A percentile compares a stretch with the other conserved stretches of the same genome.
Evolutionary conservation across 2,329 filamentous ascomycete genomes (phyloP).

Genomic region (Fusarium sp.): DNA sequence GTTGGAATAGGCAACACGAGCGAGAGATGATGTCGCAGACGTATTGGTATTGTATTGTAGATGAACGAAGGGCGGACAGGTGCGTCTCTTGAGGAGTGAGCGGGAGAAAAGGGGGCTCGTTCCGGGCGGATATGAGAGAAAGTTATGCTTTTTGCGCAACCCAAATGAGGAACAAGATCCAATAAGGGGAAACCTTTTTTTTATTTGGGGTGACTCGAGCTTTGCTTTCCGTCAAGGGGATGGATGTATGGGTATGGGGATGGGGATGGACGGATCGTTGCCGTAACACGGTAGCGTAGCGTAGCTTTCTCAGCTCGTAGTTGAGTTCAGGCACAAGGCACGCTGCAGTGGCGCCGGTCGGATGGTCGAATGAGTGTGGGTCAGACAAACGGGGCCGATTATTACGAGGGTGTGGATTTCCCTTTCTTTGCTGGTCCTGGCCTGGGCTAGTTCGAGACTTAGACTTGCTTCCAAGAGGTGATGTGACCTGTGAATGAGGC

Average conservation of each 20-base stretch:
- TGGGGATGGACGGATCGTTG: constrained; percentile 37
- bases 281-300: constrained; percentile 36
- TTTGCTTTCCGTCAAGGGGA: constrained; percentile 34
- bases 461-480: constrained; percentile 14
- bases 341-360: constrained; percentile 46
- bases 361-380: constrained; percentile 44
- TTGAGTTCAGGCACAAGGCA: constrained; percentile 41
- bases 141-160: constrained; percentile 41
- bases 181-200: constrained; percentile 38
- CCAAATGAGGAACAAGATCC: constrained; percentile 31
- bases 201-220: constrained; percentile 36
- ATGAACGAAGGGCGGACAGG: constrained; percentile 37
- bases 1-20: constrained; percentile 50
- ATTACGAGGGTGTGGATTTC: constrained; percentile 33
- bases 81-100: constrained; percentile 36
- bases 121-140: constrained; percentile 1
- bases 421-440: constrained; percentile 10
- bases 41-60: constrained; percentile 29
- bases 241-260: constrained; percentile 6
- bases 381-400: constrained; percentile 43
- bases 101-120: constrained; percentile 37
- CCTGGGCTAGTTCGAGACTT: constrained; percentile 13
- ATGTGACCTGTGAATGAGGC: constrained; percentile 36
- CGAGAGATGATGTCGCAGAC: constrained; percentile 48
- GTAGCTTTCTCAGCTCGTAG: constrained; percentile 40